Base-by-base conservation (phyloP, 306 rosid species). In the Vicia faba region DNA sequence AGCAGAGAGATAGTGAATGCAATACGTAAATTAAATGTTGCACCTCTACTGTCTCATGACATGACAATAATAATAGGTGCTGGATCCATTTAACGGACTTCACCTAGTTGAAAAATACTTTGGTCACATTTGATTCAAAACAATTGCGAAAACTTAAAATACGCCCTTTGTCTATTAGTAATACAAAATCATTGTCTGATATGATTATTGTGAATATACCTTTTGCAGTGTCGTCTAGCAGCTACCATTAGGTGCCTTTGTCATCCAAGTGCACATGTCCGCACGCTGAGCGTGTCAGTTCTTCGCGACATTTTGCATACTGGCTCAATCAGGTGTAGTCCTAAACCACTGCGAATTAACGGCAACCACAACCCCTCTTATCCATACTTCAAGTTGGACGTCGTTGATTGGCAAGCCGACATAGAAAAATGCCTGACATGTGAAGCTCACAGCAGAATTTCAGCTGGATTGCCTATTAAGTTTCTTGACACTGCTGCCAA, bases 191-290 rank as follows among this genome's bases (percentile, higher is more conserved):
- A 2, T 63, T 73, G 35, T 64, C 61, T 75, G 58, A 76, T 56
- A 59, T 28, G 51, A 50, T 50, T 61, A 64, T 28, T 71, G 75
- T 64, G 73, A 51, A 35, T 46, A 49, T 49, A 70, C 39, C 68
- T 4, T 54, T 46, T 84, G 84, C 88, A 92, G 98, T 92, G 93
- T 69, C 98, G 98, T 66, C 76, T 92, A 40, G 75, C 96, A 1
- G 96, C 96, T 43, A 89, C 91, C 43, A 68, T 79, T 45, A 86
- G 86, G 69, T 92, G 96, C 81, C 93, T 92, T 56, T 81, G 89
- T 68, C 98, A 92, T 78, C 93, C 93, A 14, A 92, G 98, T 49
- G 98, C 98, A 0, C 98, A 84, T 14, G 93, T 89, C 12, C 95
- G 96, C 0, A 81, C 98, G 5, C 66, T 89, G 79, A 92, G 98